Base-by-base conservation (phyloP, 2,329 filamentous ascomycete genomes). In the Fusarium domesticum region DNA sequence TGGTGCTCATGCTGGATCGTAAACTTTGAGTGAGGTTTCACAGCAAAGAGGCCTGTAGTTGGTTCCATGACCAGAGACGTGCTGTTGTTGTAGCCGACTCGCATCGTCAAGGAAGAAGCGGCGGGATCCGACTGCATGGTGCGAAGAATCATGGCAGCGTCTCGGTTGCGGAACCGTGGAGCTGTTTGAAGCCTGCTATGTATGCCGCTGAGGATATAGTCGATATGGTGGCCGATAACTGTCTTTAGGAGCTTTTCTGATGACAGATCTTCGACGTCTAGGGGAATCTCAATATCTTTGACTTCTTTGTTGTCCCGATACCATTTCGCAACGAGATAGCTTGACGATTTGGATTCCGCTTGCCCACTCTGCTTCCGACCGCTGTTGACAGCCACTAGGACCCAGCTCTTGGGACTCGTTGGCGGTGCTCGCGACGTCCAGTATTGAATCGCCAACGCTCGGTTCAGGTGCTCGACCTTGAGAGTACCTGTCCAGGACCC, bases 401-500 rank as follows among this genome's bases (percentile, higher is more conserved):
- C 75, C 92, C 93, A 98, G 64, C 84, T 95, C 71, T 95, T 96
- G 14, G 79, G 75, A 1, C 81, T 81, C 32, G 71, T 71, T 20
- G 67, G 62, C 5, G 60, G 55, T 16, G 60, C 52, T 11, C 83
- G 80, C 39, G 80, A 77, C 14, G 80, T 75, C 93, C 93, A 98
- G 68, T 98, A 98, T 60, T 96, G 91, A 25, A 98, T 79, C 8
- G 90, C 82, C 45, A 98, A 72, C 19, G 85, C 85, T 48, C 93
- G 81, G 63, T 93, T 87, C 30, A 96, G 74, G 19, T 84, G 76
- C 62, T 96, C 89, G 14, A 95, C 77, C 57, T 81, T 82, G 35
- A 97, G 66, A 25, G 84, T 83, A 43, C 88, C 84, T 23, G 84
- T 82, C 92, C 93, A 97, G 23, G 81, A 80, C 4, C 78, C 79